phyloP scores from a whole-genome alignment of 2,329 filamentous ascomycete genomes.

The Microcera coccophila region DNA sequence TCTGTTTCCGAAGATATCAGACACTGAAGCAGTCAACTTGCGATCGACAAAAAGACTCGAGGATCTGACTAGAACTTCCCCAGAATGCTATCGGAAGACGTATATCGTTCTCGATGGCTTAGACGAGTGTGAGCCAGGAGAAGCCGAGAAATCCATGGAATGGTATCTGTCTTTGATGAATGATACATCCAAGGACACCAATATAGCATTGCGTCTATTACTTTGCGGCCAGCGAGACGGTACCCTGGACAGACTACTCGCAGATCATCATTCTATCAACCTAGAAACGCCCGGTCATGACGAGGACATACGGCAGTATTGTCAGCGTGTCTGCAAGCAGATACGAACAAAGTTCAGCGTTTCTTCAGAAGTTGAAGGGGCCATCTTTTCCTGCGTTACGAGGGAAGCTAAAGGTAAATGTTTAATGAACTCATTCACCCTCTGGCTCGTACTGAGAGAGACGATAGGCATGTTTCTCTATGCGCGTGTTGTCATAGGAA shows the following conservation, averaged over 20 bases:
- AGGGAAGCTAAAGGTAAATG: constrained; percentile 2
- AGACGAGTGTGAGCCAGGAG: constrained; percentile 5
- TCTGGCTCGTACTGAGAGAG: neutral
- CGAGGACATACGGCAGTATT: constrained; percentile 7
- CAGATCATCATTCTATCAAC: constrained; percentile 4
- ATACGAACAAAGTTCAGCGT: neutral
- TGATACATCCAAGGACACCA: no score
- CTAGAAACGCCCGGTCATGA: constrained; percentile 7
- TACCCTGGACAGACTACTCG: constrained; percentile 2
- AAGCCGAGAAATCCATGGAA: neutral
- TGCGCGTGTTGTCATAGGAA: constrained; percentile 9
- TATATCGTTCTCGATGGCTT: constrained; percentile 9
- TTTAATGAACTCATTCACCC: neutral
- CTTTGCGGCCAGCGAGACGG: constrained; percentile 11
- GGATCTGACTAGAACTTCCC: neutral
- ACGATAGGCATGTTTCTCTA: constrained; percentile 15
- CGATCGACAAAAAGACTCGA: constrained; percentile 4
- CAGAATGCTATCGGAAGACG: neutral
- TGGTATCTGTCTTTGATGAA: constrained; percentile 4
- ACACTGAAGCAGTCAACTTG: neutral
- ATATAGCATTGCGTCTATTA: constrained; percentile 1
- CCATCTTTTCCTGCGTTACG: constrained; percentile 3
- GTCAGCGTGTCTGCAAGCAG: neutral
- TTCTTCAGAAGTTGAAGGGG: neutral
- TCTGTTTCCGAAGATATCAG: neutral